phyloP scores from a whole-genome alignment of 2,329 filamentous ascomycete species.

The Calonectria honghensis region DNA sequence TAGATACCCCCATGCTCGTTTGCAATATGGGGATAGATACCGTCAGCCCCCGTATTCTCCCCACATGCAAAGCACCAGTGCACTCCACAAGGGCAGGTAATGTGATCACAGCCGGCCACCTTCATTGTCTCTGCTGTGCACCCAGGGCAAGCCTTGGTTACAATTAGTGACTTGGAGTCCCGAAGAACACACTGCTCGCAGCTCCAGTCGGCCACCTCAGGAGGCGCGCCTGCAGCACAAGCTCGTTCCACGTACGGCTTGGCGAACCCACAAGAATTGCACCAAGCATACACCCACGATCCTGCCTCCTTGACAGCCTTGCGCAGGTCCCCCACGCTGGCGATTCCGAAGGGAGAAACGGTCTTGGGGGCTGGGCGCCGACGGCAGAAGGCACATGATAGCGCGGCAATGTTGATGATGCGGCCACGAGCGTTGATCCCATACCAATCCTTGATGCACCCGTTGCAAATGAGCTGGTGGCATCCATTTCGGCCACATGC shows the following conservation, averaged over 20 bases:
- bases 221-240: slow-evolving; percentile 64
- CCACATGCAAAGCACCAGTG: slow-evolving; percentile 67
- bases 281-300: slow-evolving; percentile 70
- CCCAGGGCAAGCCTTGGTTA: slow-evolving; percentile 59
- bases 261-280: slow-evolving; percentile 64
- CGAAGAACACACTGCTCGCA: slow-evolving; percentile 63
- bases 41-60: slow-evolving; percentile 44
- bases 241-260: slow-evolving; percentile 64
- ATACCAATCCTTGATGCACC: slow-evolving; percentile 67
- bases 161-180: background rate
- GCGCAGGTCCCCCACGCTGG: slow-evolving; percentile 61
- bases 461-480: slow-evolving; percentile 64
- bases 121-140: slow-evolving; percentile 62
- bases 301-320: slow-evolving; percentile 64
- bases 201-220: slow-evolving; percentile 61
- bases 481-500: slow-evolving; percentile 69
- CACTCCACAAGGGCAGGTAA: slow-evolving; percentile 59
- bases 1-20: slow-evolving; percentile 58
- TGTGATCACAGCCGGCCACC: slow-evolving; percentile 63
- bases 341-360: slow-evolving; percentile 61
- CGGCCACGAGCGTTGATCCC: slow-evolving; percentile 65
- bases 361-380: slow-evolving; percentile 63
- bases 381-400: slow-evolving; percentile 71
- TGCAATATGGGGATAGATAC: slow-evolving; percentile 63
- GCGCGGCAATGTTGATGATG: slow-evolving; percentile 68